Evolutionary conservation across 495 filamentous ascomycete genomes (phyloP), one percentile per base, ranked within the genome.

Genomic region (Hypoxylon intermedium): DNA sequence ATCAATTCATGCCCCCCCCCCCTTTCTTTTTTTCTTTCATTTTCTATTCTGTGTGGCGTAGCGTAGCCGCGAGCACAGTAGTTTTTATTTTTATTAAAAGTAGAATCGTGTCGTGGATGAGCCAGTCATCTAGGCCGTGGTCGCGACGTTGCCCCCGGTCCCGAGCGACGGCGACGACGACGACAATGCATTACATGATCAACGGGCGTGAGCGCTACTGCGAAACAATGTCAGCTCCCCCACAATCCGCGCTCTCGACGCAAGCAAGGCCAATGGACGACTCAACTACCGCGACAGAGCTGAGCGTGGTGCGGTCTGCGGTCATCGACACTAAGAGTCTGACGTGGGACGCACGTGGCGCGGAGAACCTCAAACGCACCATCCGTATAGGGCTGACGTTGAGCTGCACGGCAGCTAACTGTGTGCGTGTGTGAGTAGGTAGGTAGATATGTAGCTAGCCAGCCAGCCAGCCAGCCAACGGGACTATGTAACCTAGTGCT

Each of bases 341-440:
- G 44, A 63, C 60, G 53, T 63, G 51, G 48, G 53, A 52, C 48
- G 36, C 60, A 63, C 60, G 60, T 63, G 60, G 60, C 54, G 31
- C 23, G 53, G 54, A 34, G 52, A 51, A 28, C 34, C 3, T 13
- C 11, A 15, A 5, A 55, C 44, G 58, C 54, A 50, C 2, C 19
- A 42, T 31, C 48, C 53, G 60, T 58, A 64, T 64, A 64, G 42
- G 60, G 60, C 60, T 63, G 59, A 57, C 59, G 23, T n/a, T n/a
- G n/a, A 48, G 21, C 57, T 31, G 9, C 16, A 12, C 20, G n/a
- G 42, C 16, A 46, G 52, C 31, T 15, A 26, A 31, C n/a, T n/a
- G n/a, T n/a, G n/a, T n/a, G n/a, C n/a, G n/a, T n/a, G n/a, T n/a
- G n/a, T n/a, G n/a, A n/a, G n/a, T n/a, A n/a, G n/a, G n/a, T n/a